phyloP scores from a whole-genome alignment of 805 yeast species.

The Pichia heedii region DNA sequence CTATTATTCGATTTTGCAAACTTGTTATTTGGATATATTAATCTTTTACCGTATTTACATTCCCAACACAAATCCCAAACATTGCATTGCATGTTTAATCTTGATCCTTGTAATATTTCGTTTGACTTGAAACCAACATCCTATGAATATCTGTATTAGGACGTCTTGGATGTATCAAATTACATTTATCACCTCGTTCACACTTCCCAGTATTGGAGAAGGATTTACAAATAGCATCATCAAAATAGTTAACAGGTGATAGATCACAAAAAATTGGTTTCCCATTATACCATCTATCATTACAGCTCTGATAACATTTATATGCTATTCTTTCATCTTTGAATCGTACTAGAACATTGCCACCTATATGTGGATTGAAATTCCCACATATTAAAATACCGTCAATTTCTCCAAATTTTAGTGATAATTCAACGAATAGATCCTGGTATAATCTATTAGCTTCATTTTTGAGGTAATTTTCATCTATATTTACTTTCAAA shows the following conservation, averaged over 20 bases:
- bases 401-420: conserved; percentile 39
- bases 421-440: conserved; percentile 52
- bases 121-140: conserved; percentile 15
- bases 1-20: no score
- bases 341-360: conserved; percentile 74
- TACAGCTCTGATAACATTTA: conserved; percentile 50
- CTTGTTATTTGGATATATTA: no score
- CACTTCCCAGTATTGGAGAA: conserved; percentile 51
- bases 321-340: conserved; percentile 46
- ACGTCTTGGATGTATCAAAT: conserved; percentile 69
- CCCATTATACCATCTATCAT: conserved; percentile 73
- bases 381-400: conserved; percentile 75
- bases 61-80: no score
- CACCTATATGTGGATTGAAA: conserved; percentile 70
- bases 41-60: no score
- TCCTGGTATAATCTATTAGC: conserved; percentile 65
- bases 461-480: conserved; percentile 32
- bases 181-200: conserved; percentile 75
- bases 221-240: conserved; percentile 68
- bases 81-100: neutral
- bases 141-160: conserved; percentile 32
- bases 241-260: conserved; percentile 62
- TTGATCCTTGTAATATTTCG: conserved; percentile 4
- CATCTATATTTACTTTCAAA: conserved; percentile 9
- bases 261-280: conserved; percentile 74